phyloP scores from a whole-genome alignment of 2,329 filamentous ascomycete species.

The Ophiostoma pallidulum region DNA sequence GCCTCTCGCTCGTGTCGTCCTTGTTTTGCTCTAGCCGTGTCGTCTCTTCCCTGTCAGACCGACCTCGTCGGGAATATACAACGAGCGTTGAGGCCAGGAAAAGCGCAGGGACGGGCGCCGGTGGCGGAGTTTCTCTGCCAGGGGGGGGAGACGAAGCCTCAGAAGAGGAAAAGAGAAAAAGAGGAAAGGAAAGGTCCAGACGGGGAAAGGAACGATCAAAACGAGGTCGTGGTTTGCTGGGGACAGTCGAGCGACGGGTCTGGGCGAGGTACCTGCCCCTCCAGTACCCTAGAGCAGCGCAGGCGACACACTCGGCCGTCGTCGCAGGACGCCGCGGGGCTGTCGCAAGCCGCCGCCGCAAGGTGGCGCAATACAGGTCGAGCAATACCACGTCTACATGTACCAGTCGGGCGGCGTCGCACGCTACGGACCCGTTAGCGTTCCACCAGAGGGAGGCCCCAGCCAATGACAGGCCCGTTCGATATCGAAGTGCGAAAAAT shows the following conservation, averaged over 20 bases:
- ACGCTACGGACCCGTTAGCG: constrained; percentile 10
- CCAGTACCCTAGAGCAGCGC: neutral
- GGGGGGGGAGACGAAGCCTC: neutral
- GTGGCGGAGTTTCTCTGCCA: constrained; percentile 5
- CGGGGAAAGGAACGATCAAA: neutral
- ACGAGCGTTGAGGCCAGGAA: too few species aligned
- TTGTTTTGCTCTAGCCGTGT: too few species aligned
- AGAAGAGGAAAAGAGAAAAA: neutral
- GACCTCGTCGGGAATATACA: too few species aligned
- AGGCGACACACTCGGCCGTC: neutral
- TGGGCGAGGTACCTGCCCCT: neutral
- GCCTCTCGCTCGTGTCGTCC: too few species aligned
- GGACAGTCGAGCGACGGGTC: neutral
- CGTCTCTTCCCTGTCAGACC: too few species aligned
- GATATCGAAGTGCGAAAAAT: constrained; percentile 10
- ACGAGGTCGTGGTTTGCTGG: too few species aligned
- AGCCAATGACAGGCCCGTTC: constrained; percentile 10
- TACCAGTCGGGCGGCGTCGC: constrained; percentile 3
- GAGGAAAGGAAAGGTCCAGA: neutral
- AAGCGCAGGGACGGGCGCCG: constrained; percentile 2
- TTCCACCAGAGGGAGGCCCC: neutral
- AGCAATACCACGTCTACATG: constrained; percentile 4
- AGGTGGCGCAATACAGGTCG: constrained; percentile 2
- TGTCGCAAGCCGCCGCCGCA: too few species aligned
- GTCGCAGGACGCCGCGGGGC: too few species aligned